Evolutionary conservation across 805 yeast species (phyloP), one percentile per base, ranked within the genome.

Genomic region (Hanseniaspora lachancei): DNA sequence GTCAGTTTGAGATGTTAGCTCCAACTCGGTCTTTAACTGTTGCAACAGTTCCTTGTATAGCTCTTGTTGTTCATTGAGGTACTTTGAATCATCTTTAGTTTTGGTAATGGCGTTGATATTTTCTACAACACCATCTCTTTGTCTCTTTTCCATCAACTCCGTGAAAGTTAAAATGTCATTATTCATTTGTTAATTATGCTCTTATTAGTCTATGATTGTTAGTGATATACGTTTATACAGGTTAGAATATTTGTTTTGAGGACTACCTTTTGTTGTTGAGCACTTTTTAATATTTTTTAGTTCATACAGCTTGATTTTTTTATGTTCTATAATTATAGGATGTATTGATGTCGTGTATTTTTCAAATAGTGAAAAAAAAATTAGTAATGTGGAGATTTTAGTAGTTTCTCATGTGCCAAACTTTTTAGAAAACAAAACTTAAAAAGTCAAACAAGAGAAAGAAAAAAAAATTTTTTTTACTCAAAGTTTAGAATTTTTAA

Each of bases 61-160:
- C 13, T 57, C 60, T 27, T 59, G 54, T 53, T 68, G 72, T 7
- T 64, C 66, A 20, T 48, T 47, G 41, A 68, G 55, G 49, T 67
- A 68, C 10, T 58, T 59, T n/a, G 54, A 48, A 18, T 53, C 56
- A 16, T 53, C 56, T 16, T 18, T 32, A 2, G 50, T 46, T 32
- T 53, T 53, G 9, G 50, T 39, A 15, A 46, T 46, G 13, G 36
- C 40, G 9, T 39, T 36, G 10, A 53, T 32, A 6, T 40, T 27
- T 27, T 53, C 50, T 27, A 53, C 16, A 39, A 46, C 35, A 18
- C 35, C 32, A 41, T 57, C 39, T 39, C 27, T 43, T 44, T 53
- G 52, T 38, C 40, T 54, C 36, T 50, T 42, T 39, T 50, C 52
- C 52, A 54, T 41, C 18, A 54, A 23, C 23, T n/a, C 27, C 16